These are phyloP conservation scores for Dioscorea alata DNA, from an alignment of 106 monocot species.

Conservation along the genomic window DNA sequence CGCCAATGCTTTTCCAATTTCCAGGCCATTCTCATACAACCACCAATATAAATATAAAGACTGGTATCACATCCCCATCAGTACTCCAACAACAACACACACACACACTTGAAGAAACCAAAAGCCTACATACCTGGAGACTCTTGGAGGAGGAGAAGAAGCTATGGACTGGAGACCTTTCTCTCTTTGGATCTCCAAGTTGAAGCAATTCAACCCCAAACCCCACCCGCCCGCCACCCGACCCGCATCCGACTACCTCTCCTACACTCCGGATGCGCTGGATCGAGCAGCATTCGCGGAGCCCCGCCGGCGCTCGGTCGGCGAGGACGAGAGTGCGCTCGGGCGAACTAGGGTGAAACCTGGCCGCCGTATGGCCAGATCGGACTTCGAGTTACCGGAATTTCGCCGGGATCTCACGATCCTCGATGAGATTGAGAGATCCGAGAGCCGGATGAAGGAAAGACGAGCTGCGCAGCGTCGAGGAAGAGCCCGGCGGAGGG, in stretches of 20 bases:
- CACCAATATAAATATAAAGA: background rate
- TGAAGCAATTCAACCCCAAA: constrained; percentile 5
- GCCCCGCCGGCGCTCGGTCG: constrained; percentile 23
- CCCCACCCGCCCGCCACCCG: background rate
- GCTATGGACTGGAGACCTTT: constrained; percentile 8
- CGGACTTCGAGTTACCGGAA: background rate
- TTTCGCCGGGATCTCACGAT: background rate
- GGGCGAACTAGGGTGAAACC: background rate
- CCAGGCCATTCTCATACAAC: background rate
- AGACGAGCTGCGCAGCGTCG: background rate
- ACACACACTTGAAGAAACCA: no score
- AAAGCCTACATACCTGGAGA: background rate
- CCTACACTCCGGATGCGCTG: constrained; percentile 3
- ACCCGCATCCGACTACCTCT: constrained; percentile 7
- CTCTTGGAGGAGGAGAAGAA: background rate
- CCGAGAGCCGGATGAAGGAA: background rate
- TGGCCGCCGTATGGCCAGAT: background rate
- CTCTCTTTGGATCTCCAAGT: constrained; percentile 23
- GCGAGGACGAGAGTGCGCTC: constrained; percentile 17
- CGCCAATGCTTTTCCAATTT: background rate
- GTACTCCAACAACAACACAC: background rate
- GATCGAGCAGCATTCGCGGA: background rate
- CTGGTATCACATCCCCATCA: background rate
- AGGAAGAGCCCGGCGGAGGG: background rate
- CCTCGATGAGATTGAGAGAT: background rate